A percentile compares a stretch with the other conserved stretches of the same genome.
Conservation (phyloP, 116 monocot genomes). For the Thalassia testudinum region DNA sequence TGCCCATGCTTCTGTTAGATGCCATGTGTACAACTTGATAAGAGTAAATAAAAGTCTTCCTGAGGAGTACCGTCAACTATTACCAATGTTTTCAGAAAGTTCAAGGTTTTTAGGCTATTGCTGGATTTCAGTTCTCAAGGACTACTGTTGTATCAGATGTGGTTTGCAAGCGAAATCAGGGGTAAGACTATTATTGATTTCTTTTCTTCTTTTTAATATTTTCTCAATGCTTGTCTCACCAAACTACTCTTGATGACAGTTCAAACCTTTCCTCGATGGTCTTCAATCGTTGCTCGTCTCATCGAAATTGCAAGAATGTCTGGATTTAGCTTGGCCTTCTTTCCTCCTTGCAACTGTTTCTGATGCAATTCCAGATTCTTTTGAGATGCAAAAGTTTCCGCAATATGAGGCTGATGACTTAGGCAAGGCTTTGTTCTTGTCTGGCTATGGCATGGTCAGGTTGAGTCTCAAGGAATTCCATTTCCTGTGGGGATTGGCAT, state of each 20-base stretch:
- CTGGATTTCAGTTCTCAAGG: constrained; percentile 73
- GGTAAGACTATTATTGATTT: constrained; percentile 28
- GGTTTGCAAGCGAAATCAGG: constrained; percentile 33
- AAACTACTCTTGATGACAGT: constrained; percentile 22
- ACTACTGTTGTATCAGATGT: constrained; percentile 60
- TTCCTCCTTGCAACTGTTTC: constrained; percentile 65
- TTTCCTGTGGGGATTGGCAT: constrained; percentile 73
- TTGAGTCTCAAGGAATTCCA: constrained; percentile 44
- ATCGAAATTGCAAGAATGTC: constrained; percentile 49
- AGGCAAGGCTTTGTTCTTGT: constrained; percentile 18
- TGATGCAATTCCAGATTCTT: constrained; percentile 48
- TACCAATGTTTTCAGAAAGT: constrained; percentile 59
- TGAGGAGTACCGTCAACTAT: constrained; percentile 64
- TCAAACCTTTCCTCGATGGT: constrained; percentile 89
- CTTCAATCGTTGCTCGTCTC: constrained; percentile 73
- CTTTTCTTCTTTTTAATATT: background rate
- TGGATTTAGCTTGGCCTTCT: constrained; percentile 56
- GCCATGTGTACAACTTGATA: constrained; percentile 51
- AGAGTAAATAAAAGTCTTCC: constrained; percentile 30
- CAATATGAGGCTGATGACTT: constrained; percentile 12
- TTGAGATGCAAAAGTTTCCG: constrained; percentile 17
- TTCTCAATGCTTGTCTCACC: too few species aligned
- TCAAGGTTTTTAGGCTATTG: constrained; percentile 58
- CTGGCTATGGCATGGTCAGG: constrained; percentile 64
- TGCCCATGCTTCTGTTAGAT: constrained; percentile 92